Base-by-base conservation (phyloP, 2,329 filamentous ascomycete genomes). In the Macrophomina tecta region DNA sequence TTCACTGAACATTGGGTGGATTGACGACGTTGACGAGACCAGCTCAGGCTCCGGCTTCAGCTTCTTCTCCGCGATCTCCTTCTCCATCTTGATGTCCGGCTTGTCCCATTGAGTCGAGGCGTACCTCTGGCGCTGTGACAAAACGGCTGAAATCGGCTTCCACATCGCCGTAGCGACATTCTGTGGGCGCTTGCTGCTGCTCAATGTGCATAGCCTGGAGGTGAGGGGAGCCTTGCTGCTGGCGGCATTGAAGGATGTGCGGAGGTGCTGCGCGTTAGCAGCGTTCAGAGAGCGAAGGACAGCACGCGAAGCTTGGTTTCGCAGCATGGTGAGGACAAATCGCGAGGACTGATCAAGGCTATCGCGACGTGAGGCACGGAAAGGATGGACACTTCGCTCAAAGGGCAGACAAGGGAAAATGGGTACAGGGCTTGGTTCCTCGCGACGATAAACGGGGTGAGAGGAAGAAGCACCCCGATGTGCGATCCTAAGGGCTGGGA, bases 81-180 rank as follows among this genome's bases (percentile, higher is more conserved):
- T 82, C 75, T 91, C 90, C 36, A 80, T 79, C 70, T 90, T 82
- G 49, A 76, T 79, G 70, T 91, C 84, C 64, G 86, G 85, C 66
- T 79, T 79, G 69, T 83, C 81, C 45, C 78, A 75, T 38, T 79
- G 69, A 64, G 66, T 73, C 16, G 70, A 71, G 7, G 75, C 38
- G 45, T 63, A 63, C 9, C 58, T 97, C 97, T 42, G 91, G 90
- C 81, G 95, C 87, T 34, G 91, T 87, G 38, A 38, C 48, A 64
- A 7, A 32, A n/a, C 32, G 12, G 30, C 40, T 11, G 51, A n/a
- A 18, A 65, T 28, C 8, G 75, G 75, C 71, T 72, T 76, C 36
- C n/a, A 53, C 6, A 65, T 14, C 56, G 70, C 68, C 7, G 73
- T 61, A 9, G 74, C 68, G 16, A 70, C 62, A 7, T 53, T 46